phyloP scores from a whole-genome alignment of 495 filamentous ascomycete genomes.

The Neurospora sp. region DNA sequence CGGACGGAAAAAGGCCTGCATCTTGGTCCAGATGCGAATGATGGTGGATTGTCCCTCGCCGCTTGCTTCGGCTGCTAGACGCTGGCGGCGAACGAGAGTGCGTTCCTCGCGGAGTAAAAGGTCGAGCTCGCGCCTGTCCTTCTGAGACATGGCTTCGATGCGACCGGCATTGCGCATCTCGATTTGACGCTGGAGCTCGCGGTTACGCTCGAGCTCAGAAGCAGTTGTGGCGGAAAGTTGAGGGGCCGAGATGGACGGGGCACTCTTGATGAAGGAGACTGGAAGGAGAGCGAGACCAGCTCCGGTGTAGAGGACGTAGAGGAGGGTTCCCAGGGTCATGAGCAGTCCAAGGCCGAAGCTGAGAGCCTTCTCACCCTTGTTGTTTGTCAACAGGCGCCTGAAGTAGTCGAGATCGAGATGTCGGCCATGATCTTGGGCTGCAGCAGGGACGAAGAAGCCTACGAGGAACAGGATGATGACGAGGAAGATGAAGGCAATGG shows the following conservation, averaged over 20 bases:
- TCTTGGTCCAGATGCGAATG: constrained; percentile 62
- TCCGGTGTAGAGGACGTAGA: constrained; percentile 84
- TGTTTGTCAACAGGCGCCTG: constrained; percentile 70
- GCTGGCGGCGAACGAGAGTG: constrained; percentile 81
- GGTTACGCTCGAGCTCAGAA: constrained; percentile 71
- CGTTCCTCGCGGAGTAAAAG: constrained; percentile 79
- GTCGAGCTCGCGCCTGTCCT: constrained; percentile 84
- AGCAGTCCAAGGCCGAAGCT: constrained; percentile 81
- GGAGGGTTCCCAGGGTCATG: constrained; percentile 70
- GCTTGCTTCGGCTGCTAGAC: constrained; percentile 69
- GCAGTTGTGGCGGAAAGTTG: constrained; percentile 64
- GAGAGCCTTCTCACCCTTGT: constrained; percentile 85
- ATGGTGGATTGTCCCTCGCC: constrained; percentile 63
- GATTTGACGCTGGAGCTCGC: constrained; percentile 82
- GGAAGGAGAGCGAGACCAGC: constrained; percentile 83
- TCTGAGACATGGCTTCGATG: constrained; percentile 60
- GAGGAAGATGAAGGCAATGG: constrained; percentile 69
- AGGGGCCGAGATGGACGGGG: constrained; percentile 69
- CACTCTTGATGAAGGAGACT: constrained; percentile 80
- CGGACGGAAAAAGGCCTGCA: constrained; percentile 67
- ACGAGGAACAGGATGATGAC: constrained; percentile 77
- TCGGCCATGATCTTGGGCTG: constrained; percentile 48
- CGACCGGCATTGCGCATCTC: constrained; percentile 77
- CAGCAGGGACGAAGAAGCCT: constrained; percentile 84
- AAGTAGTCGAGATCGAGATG: constrained; percentile 81